These are phyloP conservation scores for Cercospora sesami DNA, from an alignment of 2,329 filamentous ascomycete species.

Conservation along the genomic window DNA sequence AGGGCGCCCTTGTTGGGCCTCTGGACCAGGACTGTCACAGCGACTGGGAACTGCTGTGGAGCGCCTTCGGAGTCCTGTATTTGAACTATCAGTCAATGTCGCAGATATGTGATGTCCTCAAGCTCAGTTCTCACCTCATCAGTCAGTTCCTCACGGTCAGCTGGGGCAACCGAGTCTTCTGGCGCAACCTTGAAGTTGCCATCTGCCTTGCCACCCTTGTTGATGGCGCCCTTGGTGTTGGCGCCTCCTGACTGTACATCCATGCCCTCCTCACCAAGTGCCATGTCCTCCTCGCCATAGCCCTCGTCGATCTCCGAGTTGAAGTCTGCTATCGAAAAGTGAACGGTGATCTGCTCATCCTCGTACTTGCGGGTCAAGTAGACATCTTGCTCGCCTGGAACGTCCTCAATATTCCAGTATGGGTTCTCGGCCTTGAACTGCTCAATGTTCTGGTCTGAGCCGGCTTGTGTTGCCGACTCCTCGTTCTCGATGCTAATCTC, in stretches of 20 bases:
- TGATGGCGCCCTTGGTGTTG: conserved; percentile 58
- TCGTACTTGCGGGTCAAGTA: conserved; percentile 78
- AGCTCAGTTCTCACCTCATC: conserved; percentile 49
- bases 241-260: conserved; percentile 56
- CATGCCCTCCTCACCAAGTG: conserved; percentile 53
- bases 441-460: conserved; percentile 63
- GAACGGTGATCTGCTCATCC: conserved; percentile 82
- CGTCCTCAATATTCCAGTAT: conserved; percentile 74
- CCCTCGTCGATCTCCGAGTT: conserved; percentile 56
- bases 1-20: conserved; percentile 83
- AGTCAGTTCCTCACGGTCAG: conserved; percentile 57
- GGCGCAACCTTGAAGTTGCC: conserved; percentile 57
- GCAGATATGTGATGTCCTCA: background rate
- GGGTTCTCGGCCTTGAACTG: conserved; percentile 80
- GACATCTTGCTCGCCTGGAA: conserved; percentile 82
- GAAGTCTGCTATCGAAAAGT: conserved; percentile 82
- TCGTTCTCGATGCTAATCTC: conserved; percentile 83
- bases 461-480: conserved; percentile 59
- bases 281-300: conserved; percentile 43
- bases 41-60: conserved; percentile 70
- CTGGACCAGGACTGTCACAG: conserved; percentile 83
- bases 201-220: conserved; percentile 53
- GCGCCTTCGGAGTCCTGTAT: conserved; percentile 42
- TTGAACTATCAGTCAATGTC: conserved; percentile 21
- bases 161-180: conserved; percentile 58